Evolutionary conservation across 1,284 basidiomycete species (phyloP).

Genomic region (Trametes versicolor): DNA sequence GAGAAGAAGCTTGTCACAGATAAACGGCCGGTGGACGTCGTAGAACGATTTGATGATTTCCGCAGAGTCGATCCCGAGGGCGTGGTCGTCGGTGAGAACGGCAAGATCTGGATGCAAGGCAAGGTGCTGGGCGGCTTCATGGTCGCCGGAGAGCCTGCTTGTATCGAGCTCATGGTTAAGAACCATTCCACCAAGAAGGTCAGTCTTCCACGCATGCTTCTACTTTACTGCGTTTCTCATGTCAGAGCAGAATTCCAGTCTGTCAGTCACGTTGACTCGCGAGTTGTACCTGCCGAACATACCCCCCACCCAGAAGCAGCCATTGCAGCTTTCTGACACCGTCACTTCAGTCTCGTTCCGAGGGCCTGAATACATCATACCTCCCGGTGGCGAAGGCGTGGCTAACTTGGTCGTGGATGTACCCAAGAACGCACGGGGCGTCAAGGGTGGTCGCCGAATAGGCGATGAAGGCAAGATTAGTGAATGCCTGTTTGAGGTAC

Average conservation of each 20-base stretch:
- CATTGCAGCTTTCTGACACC: conserved; percentile 70
- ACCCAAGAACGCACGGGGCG: conserved; percentile 66
- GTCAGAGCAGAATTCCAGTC: conserved; percentile 64
- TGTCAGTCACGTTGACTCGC: conserved; percentile 67
- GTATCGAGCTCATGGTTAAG: conserved; percentile 78
- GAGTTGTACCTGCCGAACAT: conserved; percentile 63
- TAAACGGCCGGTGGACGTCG: conserved; percentile 68
- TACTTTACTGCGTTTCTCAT: background rate
- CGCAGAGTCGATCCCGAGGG: conserved; percentile 57
- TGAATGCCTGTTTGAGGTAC: conserved; percentile 72
- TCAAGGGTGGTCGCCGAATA: conserved; percentile 60
- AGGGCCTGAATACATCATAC: conserved; percentile 75
- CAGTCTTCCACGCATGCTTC: conserved; percentile 22
- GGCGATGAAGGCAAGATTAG: conserved; percentile 48
- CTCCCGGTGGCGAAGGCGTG: conserved; percentile 76
- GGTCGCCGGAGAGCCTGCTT: conserved; percentile 73
- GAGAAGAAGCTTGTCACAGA: conserved; percentile 72
- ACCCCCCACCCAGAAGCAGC: conserved; percentile 52
- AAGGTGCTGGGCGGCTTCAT: conserved; percentile 67
- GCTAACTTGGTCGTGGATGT: conserved; percentile 81
- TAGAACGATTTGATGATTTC: conserved; percentile 60
- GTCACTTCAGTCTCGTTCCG: conserved; percentile 74
- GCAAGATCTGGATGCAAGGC: conserved; percentile 80
- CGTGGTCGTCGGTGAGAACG: conserved; percentile 75
- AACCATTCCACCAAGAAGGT: conserved; percentile 84